Percentiles rank a stretch among this genome's conserved stretches.
These are phyloP conservation scores for Lasiosphaeriaceae sp. DNA, from an alignment of 495 filamentous ascomycete species.

Conservation along the genomic window DNA sequence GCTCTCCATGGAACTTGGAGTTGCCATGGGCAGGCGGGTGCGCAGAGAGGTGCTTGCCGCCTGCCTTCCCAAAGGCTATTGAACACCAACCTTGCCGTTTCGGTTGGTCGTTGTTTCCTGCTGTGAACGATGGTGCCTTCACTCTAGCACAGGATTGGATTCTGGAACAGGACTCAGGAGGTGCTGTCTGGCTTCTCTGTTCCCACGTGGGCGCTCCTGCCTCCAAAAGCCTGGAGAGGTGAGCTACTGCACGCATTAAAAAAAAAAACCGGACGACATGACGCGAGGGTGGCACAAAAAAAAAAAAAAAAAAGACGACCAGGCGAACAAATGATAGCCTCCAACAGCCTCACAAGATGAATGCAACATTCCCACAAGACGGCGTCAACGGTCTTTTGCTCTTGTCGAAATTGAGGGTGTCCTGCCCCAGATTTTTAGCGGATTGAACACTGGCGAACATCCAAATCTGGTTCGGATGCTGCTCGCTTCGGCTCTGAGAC, in stretches of 20 bases:
- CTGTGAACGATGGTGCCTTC: no score
- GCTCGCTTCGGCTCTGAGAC: conserved; percentile 23
- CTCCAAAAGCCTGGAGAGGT: no score
- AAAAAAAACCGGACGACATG: neutral
- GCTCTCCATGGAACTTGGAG: no score
- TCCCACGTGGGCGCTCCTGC: no score
- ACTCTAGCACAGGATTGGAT: neutral
- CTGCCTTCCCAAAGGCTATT: no score
- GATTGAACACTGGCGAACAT: neutral
- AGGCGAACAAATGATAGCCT: no score
- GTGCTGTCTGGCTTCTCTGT: no score
- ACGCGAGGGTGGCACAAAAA: neutral
- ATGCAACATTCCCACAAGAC: neutral
- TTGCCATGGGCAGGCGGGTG: no score
- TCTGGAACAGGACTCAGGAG: neutral
- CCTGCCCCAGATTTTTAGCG: neutral
- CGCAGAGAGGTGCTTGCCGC: no score
- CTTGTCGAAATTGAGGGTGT: neutral
- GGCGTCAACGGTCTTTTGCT: neutral
- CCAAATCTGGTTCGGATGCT: conserved; percentile 18
- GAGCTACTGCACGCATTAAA: neutral
- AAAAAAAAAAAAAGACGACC: no score
- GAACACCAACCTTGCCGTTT: no score
- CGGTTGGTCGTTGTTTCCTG: no score
- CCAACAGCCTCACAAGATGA: neutral